Evolutionary conservation across 352 stramenopile species (phyloP).

Genomic region (Phytopythium boreale): DNA sequence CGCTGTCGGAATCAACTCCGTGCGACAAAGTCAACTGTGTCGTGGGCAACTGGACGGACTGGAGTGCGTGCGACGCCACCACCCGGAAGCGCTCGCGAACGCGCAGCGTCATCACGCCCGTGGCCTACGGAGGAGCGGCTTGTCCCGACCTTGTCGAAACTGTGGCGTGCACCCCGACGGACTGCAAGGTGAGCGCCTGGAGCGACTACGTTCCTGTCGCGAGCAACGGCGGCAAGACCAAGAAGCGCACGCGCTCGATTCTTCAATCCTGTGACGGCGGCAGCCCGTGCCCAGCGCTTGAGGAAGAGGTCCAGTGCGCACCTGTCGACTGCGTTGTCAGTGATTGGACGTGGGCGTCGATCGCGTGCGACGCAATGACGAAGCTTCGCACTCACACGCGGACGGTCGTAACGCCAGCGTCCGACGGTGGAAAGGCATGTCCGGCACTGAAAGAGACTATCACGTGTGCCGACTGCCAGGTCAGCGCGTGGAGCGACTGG

Average conservation of each 20-base stretch:
- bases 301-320: slow-evolving; percentile 47
- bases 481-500: slow-evolving; percentile 49
- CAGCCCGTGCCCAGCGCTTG: slow-evolving; percentile 34
- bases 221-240: slow-evolving; percentile 40
- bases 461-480: slow-evolving; percentile 48
- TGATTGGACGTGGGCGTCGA: slow-evolving; percentile 47
- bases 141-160: slow-evolving; percentile 36
- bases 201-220: slow-evolving; percentile 34
- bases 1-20: slow-evolving; percentile 21
- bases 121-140: slow-evolving; percentile 31
- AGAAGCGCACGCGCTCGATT: slow-evolving; percentile 37
- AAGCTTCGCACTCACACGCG: slow-evolving; percentile 28
- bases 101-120: slow-evolving; percentile 25
- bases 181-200: slow-evolving; percentile 53
- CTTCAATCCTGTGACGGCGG: slow-evolving; percentile 35
- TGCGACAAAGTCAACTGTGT: slow-evolving; percentile 49
- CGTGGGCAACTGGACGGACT: slow-evolving; percentile 38
- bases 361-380: slow-evolving; percentile 26
- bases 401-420: slow-evolving; percentile 15
- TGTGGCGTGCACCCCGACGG: slow-evolving; percentile 37
- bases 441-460: slow-evolving; percentile 24
- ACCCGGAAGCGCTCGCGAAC: slow-evolving; percentile 40
- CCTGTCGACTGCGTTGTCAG: slow-evolving; percentile 57
- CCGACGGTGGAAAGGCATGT: slow-evolving; percentile 35
- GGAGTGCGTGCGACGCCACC: slow-evolving; percentile 40